Evolutionary conservation across 2,329 filamentous ascomycete species (phyloP).

Genomic region (Neonectria faginata): DNA sequence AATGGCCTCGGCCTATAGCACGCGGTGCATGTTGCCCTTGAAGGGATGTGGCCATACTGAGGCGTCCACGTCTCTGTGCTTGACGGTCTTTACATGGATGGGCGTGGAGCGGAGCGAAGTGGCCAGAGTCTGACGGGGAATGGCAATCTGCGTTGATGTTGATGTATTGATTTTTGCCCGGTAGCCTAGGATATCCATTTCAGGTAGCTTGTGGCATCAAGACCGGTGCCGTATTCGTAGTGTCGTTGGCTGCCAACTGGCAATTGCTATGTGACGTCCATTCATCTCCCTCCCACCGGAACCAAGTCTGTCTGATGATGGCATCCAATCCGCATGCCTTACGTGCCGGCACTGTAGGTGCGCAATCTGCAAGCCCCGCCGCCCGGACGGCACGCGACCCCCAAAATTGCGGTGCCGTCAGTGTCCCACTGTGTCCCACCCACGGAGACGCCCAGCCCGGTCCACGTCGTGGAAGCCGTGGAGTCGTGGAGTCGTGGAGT

Average conservation of each 20-base stretch:
- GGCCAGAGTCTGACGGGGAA: background rate
- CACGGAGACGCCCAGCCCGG: no score
- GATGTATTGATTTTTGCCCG: background rate
- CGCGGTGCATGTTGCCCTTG: slow-evolving; percentile 16
- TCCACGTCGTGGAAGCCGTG: slow-evolving; percentile 12
- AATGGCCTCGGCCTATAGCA: slow-evolving; percentile 1
- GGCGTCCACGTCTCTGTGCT: slow-evolving; percentile 17
- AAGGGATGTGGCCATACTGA: slow-evolving; percentile 15
- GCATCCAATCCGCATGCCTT: slow-evolving; percentile 9
- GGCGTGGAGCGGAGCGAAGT: background rate
- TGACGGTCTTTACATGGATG: background rate
- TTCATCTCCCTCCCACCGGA: background rate
- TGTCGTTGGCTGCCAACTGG: background rate
- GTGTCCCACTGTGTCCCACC: background rate
- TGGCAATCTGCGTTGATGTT: background rate
- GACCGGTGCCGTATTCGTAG: no score
- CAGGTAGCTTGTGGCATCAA: no score
- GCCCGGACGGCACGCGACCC: slow-evolving; percentile 27
- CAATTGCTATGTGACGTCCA: background rate
- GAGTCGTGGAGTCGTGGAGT: slow-evolving; percentile 29
- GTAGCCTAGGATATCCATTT: no score
- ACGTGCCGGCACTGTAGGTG: slow-evolving; percentile 1
- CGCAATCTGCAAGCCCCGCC: slow-evolving; percentile 20
- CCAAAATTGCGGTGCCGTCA: slow-evolving; percentile 10
- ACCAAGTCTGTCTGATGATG: slow-evolving; percentile 4